Evolutionary conservation across 768 basidiomycete species (phyloP).

Genomic region (Naganishia onofrii): DNA sequence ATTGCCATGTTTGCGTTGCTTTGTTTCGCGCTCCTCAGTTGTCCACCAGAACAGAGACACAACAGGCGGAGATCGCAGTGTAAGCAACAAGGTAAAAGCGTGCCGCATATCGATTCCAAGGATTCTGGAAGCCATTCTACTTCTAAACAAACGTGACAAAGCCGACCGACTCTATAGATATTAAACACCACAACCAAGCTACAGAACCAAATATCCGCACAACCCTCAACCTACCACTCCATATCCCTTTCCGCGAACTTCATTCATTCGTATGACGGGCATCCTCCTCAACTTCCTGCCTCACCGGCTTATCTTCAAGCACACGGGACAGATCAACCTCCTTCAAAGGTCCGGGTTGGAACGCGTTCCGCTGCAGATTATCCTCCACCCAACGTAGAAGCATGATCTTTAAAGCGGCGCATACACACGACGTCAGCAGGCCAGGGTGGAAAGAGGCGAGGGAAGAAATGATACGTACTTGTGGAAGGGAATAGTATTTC

Average conservation of each 20-base stretch:
- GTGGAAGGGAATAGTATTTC: constrained; percentile 46
- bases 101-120: too few species aligned
- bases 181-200: background rate
- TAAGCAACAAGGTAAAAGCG: too few species aligned
- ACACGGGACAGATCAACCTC: constrained; percentile 14
- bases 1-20: too few species aligned
- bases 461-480: constrained; percentile 33
- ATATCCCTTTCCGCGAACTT: background rate
- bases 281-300: background rate
- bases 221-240: background rate
- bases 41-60: too few species aligned
- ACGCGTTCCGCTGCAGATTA: constrained; percentile 27
- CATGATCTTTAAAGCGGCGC: too few species aligned
- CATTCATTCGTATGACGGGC: background rate
- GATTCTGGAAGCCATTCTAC: background rate
- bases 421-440: too few species aligned
- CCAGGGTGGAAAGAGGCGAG: background rate
- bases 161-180: background rate
- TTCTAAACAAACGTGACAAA: background rate
- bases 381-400: constrained; percentile 27
- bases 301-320: background rate
- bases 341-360: constrained; percentile 26
- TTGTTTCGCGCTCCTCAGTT: too few species aligned
- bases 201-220: background rate
- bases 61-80: too few species aligned